These are phyloP conservation scores for Capsicum chinense DNA, from an alignment of 257 asterid genomes.

Conservation along the genomic window DNA sequence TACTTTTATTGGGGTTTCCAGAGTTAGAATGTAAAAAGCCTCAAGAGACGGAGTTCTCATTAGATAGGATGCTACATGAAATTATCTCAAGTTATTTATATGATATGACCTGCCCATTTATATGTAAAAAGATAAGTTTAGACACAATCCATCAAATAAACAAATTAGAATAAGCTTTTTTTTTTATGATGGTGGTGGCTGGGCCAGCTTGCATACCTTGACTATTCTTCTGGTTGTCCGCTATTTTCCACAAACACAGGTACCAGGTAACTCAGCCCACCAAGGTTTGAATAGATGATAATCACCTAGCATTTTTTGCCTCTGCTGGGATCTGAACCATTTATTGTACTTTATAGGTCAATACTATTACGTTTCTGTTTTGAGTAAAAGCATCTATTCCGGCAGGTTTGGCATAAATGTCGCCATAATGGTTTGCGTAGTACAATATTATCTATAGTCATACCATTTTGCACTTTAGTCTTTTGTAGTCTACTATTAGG, in stretches of 20 bases:
- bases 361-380: conserved; percentile 18
- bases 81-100: neutral
- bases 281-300: neutral
- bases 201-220: neutral
- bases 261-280: neutral
- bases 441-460: neutral
- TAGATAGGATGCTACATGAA: conserved; percentile 1
- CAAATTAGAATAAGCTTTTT: neutral
- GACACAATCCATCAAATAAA: conserved; percentile 21
- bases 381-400: neutral
- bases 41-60: no score
- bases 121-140: neutral
- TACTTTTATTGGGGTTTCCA: no score
- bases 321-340: neutral
- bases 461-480: neutral
- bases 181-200: neutral
- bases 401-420: neutral
- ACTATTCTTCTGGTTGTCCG: neutral
- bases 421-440: neutral
- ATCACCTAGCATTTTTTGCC: neutral
- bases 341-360: neutral
- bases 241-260: neutral
- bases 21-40: no score
- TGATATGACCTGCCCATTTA: no score
- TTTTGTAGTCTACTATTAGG: neutral